Percentiles rank a stretch among this genome's conserved stretches.
These are phyloP conservation scores for Noccaea caerulescens DNA, from an alignment of 345 rosid species.

Conservation along the genomic window DNA sequence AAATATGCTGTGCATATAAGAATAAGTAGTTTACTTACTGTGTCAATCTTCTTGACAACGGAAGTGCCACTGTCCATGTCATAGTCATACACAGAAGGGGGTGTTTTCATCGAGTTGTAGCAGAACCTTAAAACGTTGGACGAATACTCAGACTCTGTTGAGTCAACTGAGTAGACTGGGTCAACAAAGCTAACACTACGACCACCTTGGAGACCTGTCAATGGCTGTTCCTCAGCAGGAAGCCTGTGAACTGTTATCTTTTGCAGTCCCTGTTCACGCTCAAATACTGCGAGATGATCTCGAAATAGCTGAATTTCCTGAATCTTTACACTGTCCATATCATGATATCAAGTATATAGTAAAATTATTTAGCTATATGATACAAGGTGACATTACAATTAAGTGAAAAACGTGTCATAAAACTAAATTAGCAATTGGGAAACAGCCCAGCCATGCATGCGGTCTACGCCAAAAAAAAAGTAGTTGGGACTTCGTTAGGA, in stretches of 20 bases:
- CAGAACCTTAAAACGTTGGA: conserved; percentile 74
- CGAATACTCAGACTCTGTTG: conserved; percentile 57
- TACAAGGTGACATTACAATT: conserved; percentile 1
- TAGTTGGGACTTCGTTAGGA: conserved; percentile 1
- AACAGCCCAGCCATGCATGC: conserved; percentile 13
- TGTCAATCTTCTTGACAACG: conserved; percentile 79
- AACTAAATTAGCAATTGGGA: conserved; percentile 4
- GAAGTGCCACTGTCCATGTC: conserved; percentile 76
- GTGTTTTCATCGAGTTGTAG: conserved; percentile 86
- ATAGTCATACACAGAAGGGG: conserved; percentile 77
- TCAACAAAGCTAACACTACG: conserved; percentile 71
- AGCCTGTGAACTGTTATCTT: conserved; percentile 67
- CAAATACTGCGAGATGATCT: conserved; percentile 75
- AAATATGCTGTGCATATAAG: background rate
- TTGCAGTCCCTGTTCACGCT: conserved; percentile 79
- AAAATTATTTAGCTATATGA: conserved; percentile 23
- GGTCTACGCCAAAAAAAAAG: background rate
- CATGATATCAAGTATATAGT: conserved; percentile 14
- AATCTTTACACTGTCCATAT: conserved; percentile 70
- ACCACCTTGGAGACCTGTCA: conserved; percentile 64
- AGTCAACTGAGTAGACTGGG: conserved; percentile 65
- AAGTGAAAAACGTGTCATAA: conserved; percentile 4
- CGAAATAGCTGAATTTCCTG: conserved; percentile 74
- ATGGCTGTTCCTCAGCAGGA: conserved; percentile 74
- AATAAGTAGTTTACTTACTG: conserved; percentile 54